Evolutionary conservation across 495 filamentous ascomycete genomes (phyloP).

Genomic region (Lasiosphaeriaceae sp.): DNA sequence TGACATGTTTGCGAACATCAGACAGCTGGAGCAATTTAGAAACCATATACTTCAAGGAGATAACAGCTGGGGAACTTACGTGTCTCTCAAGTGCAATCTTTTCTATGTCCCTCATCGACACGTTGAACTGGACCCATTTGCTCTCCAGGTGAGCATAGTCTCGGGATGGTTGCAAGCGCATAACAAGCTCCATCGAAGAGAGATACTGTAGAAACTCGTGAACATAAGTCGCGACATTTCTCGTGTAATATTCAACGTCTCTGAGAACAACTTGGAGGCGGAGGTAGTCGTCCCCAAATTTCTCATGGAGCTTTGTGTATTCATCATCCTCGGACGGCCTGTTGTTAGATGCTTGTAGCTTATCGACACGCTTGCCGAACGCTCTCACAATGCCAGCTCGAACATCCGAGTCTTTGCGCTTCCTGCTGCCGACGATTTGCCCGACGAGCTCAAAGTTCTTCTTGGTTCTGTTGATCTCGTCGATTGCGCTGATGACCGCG

Average conservation of each 20-base stretch:
- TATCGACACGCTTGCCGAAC: constrained; percentile 81
- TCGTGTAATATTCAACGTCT: constrained; percentile 84
- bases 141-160: constrained; percentile 76
- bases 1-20: constrained; percentile 72
- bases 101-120: constrained; percentile 75
- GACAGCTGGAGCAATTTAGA: constrained; percentile 51
- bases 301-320: constrained; percentile 71
- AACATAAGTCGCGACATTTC: constrained; percentile 63
- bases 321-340: constrained; percentile 73
- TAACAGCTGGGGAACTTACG: constrained; percentile 49
- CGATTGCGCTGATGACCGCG: constrained; percentile 64
- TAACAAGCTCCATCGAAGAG: constrained; percentile 63
- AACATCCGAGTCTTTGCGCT: constrained; percentile 87
- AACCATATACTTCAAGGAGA: not conserved
- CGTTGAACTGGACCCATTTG: constrained; percentile 84
- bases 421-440: constrained; percentile 71
- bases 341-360: constrained; percentile 56
- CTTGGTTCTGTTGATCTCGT: constrained; percentile 89
- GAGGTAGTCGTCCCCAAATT: constrained; percentile 82
- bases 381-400: constrained; percentile 77
- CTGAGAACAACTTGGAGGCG: constrained; percentile 84
- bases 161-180: constrained; percentile 52
- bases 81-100: constrained; percentile 77
- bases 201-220: constrained; percentile 68
- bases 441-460: constrained; percentile 85